Conservation (phyloP, 1,139 yeast genomes). For the Geotrichum macrosporum region DNA sequence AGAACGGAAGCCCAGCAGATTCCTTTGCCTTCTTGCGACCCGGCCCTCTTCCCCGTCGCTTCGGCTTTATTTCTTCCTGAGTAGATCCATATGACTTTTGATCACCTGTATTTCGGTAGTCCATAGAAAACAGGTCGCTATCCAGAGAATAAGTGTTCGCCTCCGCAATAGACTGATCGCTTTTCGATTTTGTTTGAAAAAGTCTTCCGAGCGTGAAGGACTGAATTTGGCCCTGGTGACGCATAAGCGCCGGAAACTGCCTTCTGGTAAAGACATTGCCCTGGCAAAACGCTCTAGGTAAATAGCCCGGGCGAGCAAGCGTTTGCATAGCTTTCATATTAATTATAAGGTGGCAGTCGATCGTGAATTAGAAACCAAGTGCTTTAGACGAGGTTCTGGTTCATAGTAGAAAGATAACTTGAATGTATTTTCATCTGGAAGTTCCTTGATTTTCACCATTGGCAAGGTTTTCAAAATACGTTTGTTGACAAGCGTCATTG, state of each 20-base stretch:
- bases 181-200: constrained; percentile 7
- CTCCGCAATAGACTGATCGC: constrained; percentile 6
- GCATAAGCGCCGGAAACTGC: constrained; percentile 6
- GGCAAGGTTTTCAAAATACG: no score
- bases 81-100: neutral
- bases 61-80: constrained; percentile 2
- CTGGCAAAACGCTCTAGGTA: constrained; percentile 1
- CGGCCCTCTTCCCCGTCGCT: constrained; percentile 9
- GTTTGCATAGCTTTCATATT: constrained; percentile 11
- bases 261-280: neutral
- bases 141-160: constrained; percentile 1
- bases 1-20: neutral
- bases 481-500: no score
- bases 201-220: neutral
- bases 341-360: no score
- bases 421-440: no score
- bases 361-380: no score
- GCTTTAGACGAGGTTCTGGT: no score
- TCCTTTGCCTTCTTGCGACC: constrained; percentile 2
- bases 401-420: no score
- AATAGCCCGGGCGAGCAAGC: constrained; percentile 1
- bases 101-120: neutral
- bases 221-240: neutral
- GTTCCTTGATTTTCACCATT: no score
- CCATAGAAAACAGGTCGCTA: constrained; percentile 2